Percentiles rank a stretch among this genome's conserved stretches.
Evolutionary conservation across 2,329 filamentous ascomycete species (phyloP).

Genomic region (Metarhizium guizhouense): DNA sequence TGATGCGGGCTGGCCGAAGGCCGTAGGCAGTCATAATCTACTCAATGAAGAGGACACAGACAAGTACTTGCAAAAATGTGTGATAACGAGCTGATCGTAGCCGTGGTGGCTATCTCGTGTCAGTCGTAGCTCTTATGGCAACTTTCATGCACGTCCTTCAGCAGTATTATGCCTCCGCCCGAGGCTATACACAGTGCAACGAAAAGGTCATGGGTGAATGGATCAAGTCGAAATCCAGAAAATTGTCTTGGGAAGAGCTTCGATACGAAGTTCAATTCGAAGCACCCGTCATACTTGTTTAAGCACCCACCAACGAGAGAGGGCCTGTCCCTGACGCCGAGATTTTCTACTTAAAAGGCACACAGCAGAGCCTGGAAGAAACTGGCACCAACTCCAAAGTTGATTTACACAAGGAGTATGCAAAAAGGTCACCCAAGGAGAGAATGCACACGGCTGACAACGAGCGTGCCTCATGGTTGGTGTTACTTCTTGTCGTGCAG

Average conservation of each 20-base stretch:
- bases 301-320: constrained; percentile 23
- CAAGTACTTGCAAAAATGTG: not conserved
- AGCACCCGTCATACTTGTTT: constrained; percentile 26
- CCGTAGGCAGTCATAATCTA: not conserved
- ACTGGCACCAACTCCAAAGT: constrained; percentile 25
- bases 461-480: constrained; percentile 20
- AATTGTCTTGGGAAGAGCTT: constrained; percentile 32
- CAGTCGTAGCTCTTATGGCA: constrained; percentile 36
- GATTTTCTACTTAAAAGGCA: constrained; percentile 31
- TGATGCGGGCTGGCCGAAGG: not conserved
- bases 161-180: constrained; percentile 26
- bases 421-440: constrained; percentile 17
- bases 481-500: constrained; percentile 41
- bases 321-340: constrained; percentile 23
- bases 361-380: constrained; percentile 21
- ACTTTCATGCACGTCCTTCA: no score
- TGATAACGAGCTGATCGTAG: constrained; percentile 26
- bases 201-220: constrained; percentile 39
- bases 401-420: constrained; percentile 18
- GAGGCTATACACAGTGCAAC: constrained; percentile 39
- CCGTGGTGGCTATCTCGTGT: constrained; percentile 37
- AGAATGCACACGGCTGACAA: constrained; percentile 46
- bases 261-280: constrained; percentile 42
- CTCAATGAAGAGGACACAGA: not conserved
- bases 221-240: constrained; percentile 30